Evolutionary conservation across 1,139 yeast genomes (phyloP).

Genomic region (Hansenula lynferdii): DNA sequence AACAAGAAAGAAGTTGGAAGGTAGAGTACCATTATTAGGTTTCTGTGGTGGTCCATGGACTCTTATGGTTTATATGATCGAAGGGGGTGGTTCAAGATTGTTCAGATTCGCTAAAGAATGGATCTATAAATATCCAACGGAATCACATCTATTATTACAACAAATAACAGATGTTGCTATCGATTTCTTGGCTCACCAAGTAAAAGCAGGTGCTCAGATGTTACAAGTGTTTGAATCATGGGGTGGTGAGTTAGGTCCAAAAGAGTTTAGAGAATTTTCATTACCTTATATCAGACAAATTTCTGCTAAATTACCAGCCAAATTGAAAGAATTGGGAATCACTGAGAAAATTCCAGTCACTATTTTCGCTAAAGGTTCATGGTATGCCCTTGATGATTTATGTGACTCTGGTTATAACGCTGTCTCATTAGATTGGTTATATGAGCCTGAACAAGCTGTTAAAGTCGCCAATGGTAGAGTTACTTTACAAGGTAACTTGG

Average conservation of each 20-base stretch:
- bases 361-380: conserved; percentile 93
- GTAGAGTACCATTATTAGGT: conserved; percentile 91
- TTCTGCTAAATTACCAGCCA: conserved; percentile 50
- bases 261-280: conserved; percentile 82
- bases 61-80: conserved; percentile 91
- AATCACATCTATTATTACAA: conserved; percentile 66
- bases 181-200: conserved; percentile 91
- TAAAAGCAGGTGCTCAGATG: conserved; percentile 97
- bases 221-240: conserved; percentile 94
- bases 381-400: conserved; percentile 90
- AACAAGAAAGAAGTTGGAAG: conserved; percentile 77
- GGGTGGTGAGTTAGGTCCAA: conserved; percentile 96
- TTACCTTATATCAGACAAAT: conserved; percentile 85
- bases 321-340: conserved; percentile 68
- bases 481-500: conserved; percentile 90
- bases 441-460: conserved; percentile 83
- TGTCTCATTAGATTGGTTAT: conserved; percentile 90
- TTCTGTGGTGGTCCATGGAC: conserved; percentile 99
- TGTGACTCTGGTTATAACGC: conserved; percentile 83
- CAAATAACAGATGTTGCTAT: conserved; percentile 85
- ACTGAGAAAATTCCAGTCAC: conserved; percentile 77
- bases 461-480: conserved; percentile 74
- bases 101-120: conserved; percentile 90
- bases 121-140: conserved; percentile 77
- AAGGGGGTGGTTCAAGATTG: conserved; percentile 94